Percentiles rank a stretch among this genome's conserved stretches.
Conservation (phyloP, 331 rosid genomes). For the Pyrus hybrid region DNA sequence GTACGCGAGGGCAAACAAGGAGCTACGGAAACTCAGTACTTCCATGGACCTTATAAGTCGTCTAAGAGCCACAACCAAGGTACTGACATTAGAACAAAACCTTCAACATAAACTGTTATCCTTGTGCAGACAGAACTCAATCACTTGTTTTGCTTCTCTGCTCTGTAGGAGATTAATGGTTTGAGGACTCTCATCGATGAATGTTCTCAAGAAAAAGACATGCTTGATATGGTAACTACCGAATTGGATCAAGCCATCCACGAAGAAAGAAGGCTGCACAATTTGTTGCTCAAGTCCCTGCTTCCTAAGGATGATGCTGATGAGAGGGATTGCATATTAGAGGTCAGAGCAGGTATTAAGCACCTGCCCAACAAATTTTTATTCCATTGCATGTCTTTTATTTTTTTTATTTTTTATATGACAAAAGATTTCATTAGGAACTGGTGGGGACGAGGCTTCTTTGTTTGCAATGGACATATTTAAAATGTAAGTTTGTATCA, state of each 20-base stretch:
- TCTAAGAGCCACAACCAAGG: conserved; percentile 75
- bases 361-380: background rate
- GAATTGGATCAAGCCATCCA: conserved; percentile 54
- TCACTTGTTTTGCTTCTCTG: background rate
- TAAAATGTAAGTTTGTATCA: conserved; percentile 54
- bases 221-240: conserved; percentile 69
- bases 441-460: conserved; percentile 95
- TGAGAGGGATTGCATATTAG: conserved; percentile 89
- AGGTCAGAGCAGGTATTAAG: conserved; percentile 85
- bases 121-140: background rate
- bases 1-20: conserved; percentile 80
- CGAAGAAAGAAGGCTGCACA: conserved; percentile 55
- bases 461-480: conserved; percentile 88
- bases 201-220: conserved; percentile 71
- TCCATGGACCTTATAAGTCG: conserved; percentile 55
- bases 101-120: background rate
- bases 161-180: conserved; percentile 58
- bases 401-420: background rate
- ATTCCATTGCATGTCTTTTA: background rate
- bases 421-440: conserved; percentile 34
- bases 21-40: conserved; percentile 66
- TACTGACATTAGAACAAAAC: conserved; percentile 1
- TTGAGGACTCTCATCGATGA: conserved; percentile 60
- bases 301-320: conserved; percentile 96
- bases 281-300: conserved; percentile 55